Evolutionary conservation across 352 stramenopile species (phyloP), one percentile per base, ranked within the genome.

Genomic region (Thraustochytrium sp.): DNA sequence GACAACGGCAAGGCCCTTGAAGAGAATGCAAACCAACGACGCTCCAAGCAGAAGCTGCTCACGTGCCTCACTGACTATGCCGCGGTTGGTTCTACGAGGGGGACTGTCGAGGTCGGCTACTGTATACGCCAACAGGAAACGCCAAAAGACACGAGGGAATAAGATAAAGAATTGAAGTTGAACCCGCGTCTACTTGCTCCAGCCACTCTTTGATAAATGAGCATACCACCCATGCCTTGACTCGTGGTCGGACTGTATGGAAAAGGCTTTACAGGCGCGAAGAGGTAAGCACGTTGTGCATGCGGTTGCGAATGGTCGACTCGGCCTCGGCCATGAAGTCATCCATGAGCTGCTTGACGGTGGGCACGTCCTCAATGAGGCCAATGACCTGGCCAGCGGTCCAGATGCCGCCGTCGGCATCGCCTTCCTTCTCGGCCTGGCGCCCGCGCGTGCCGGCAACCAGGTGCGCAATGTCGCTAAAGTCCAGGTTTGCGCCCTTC

Each of bases 391-490:
- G 82, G 51, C 86, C 86, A 31, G 84, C 82, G 2, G 54, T 88
- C 86, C 86, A 89, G 40, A 89, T 86, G 48, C 86, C 86, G 37
- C 77, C 78, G 38, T 89, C 84, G 0, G 75, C 49, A 84, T 89
- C 84, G 42, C 85, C 85, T 21, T 37, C 74, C 31, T 53, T 18
- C 72, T 89, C 84, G 16, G 84, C 84, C n/a, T 87, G 29, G 54
- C 86, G 61, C 56, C 85, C 85, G 65, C 86, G 74, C 37, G 76
- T 80, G 23, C 86, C 86, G 38, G 72, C 83, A 34, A 89, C 86
- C 31, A 88, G 76, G 72, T 89, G 84, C 3, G 62, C 54, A 31
- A 89, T 86, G 56, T 89, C 85, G 36, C 18, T 37, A 63, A 87
- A 87, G 44, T 87, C 59, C 59, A 89, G 84, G 16, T 88, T 54